A percentile compares a stretch with the other conserved stretches of the same genome.
Conservation (phyloP, 2,329 filamentous ascomycete species). For the Cordyceps sp. region DNA sequence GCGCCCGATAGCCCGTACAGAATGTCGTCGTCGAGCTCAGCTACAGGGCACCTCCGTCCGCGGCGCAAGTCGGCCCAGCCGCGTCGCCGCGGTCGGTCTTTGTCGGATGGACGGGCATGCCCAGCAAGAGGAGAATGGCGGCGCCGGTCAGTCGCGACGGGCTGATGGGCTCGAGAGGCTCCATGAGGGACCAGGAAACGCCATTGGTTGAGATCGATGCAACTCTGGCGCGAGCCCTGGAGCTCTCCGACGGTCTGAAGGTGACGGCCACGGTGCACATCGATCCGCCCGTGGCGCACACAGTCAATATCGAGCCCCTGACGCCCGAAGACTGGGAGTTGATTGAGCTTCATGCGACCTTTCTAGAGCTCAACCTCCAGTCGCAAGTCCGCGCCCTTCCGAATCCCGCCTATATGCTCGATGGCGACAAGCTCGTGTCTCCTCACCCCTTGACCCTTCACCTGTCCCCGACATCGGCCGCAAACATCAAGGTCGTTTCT, state of each 20-base stretch:
- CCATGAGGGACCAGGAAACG: conserved; percentile 57
- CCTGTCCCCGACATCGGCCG: conserved; percentile 86
- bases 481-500: conserved; percentile 73
- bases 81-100: conserved; percentile 55
- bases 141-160: conserved; percentile 62
- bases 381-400: conserved; percentile 86
- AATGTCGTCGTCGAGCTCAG: conserved; percentile 91
- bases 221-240: conserved; percentile 62
- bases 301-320: conserved; percentile 89
- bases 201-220: conserved; percentile 74
- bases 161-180: conserved; percentile 40
- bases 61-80: conserved; percentile 16
- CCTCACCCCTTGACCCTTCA: conserved; percentile 79
- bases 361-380: conserved; percentile 83
- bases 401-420: conserved; percentile 53
- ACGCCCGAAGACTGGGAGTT: conserved; percentile 98
- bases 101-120: conserved; percentile 95
- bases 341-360: conserved; percentile 91
- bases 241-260: conserved; percentile 68
- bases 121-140: conserved; percentile 68
- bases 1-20: conserved; percentile 55
- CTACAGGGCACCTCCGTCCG: conserved; percentile 43
- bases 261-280: conserved; percentile 59
- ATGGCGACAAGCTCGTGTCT: conserved; percentile 30
- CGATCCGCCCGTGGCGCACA: conserved; percentile 81